phyloP scores from a whole-genome alignment of 176 grass and related monocot species.

The Chloris gayana region DNA sequence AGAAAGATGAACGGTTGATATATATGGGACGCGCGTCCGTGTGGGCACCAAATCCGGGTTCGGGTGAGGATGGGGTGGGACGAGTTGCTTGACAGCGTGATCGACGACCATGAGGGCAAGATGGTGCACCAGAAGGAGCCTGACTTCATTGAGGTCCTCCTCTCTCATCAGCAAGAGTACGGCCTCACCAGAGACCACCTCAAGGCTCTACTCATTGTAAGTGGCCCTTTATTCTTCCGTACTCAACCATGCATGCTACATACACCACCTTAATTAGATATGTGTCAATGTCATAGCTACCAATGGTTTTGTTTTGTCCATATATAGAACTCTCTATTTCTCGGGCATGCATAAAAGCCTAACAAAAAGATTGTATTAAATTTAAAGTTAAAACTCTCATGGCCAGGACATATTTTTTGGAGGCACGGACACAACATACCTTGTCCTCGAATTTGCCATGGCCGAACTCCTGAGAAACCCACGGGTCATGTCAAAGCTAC shows the following conservation, averaged over 20 bases:
- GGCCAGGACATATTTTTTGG: constrained; percentile 49
- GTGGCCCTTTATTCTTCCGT: background rate
- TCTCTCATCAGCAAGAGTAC: background rate
- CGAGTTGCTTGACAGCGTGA: constrained; percentile 40
- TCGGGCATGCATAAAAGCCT: too few species aligned
- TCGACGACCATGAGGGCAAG: constrained; percentile 24
- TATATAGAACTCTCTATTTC: too few species aligned
- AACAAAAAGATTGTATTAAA: too few species aligned
- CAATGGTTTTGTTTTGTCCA: too few species aligned
- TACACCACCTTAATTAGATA: too few species aligned
- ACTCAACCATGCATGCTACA: background rate
- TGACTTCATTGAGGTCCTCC: background rate
- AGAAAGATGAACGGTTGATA: too few species aligned
- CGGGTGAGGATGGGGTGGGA: constrained; percentile 32
- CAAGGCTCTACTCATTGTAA: background rate
- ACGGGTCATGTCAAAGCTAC: constrained; percentile 28
- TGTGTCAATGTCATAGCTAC: too few species aligned
- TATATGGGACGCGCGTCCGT: too few species aligned
- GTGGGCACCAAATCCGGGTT: background rate
- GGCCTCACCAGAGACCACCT: background rate
- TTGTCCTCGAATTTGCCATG: constrained; percentile 45
- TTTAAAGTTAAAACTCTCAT: too few species aligned
- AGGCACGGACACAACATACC: constrained; percentile 38
- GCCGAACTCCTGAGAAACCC: constrained; percentile 34
- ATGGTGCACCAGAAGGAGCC: background rate